Evolutionary conservation across 2,329 filamentous ascomycete species (phyloP).

Genomic region (Colletotrichum sidae): DNA sequence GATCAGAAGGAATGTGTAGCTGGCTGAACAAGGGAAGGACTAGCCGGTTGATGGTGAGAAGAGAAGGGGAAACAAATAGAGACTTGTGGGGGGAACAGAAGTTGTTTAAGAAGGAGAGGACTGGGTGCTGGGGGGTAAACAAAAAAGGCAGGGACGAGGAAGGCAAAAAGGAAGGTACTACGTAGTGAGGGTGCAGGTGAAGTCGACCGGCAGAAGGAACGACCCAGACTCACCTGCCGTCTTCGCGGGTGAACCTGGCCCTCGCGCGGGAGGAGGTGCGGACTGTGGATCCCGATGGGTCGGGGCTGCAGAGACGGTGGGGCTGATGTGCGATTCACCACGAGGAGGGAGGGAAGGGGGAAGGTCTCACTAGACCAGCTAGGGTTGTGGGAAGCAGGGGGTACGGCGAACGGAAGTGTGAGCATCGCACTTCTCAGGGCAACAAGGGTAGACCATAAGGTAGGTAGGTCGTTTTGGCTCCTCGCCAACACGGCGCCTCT

Average conservation of each 20-base stretch:
- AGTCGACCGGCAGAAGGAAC: conserved; percentile 27
- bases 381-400: background rate
- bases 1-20: conserved; percentile 36
- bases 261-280: conserved; percentile 13
- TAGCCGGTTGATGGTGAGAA: conserved; percentile 36
- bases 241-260: conserved; percentile 2
- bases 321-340: conserved; percentile 36
- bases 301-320: conserved; percentile 22
- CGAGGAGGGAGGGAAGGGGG: conserved; percentile 32
- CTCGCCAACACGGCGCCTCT: too few species aligned
- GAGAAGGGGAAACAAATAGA: conserved; percentile 24
- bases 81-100: conserved; percentile 31
- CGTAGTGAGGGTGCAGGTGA: conserved; percentile 7
- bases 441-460: too few species aligned
- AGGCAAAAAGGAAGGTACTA: conserved; percentile 14
- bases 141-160: conserved; percentile 23
- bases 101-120: conserved; percentile 39
- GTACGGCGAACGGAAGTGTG: background rate
- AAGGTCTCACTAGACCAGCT: background rate
- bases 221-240: conserved; percentile 18
- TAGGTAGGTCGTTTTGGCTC: too few species aligned
- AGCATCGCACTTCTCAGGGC: too few species aligned
- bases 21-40: conserved; percentile 34
- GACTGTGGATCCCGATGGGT: conserved; percentile 26
- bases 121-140: conserved; percentile 34